A percentile compares a stretch with the other conserved stretches of the same genome.
These are phyloP conservation scores for Cardiospermum halicacabum DNA, from an alignment of 345 rosid species.

Conservation along the genomic window DNA sequence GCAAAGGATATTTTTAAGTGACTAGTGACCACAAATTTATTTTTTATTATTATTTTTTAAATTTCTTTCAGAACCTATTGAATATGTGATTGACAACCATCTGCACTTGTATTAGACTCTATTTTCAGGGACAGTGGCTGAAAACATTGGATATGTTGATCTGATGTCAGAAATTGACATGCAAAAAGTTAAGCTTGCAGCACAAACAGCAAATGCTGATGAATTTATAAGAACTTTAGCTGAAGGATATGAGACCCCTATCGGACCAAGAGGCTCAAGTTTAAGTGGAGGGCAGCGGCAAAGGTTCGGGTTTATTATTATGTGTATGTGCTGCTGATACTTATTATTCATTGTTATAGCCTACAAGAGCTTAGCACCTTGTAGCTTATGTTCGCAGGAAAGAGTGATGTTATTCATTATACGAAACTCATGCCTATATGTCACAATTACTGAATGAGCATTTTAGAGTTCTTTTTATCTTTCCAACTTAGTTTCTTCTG, in stretches of 20 bases:
- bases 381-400: conserved; percentile 2
- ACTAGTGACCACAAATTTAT: background rate
- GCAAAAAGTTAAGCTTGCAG: conserved; percentile 73
- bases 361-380: background rate
- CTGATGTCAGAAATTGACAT: conserved; percentile 52
- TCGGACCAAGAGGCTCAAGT: conserved; percentile 89
- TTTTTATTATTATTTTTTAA: no score
- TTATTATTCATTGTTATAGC: background rate
- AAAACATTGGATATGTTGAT: conserved; percentile 90
- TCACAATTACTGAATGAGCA: conserved; percentile 1
- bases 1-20: background rate
- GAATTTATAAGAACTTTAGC: conserved; percentile 81
- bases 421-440: background rate
- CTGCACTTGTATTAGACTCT: conserved; percentile 44
- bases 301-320: conserved; percentile 45
- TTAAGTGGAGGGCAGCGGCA: conserved; percentile 97
- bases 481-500: background rate
- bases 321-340: background rate
- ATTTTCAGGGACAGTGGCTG: conserved; percentile 92
- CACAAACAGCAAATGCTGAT: conserved; percentile 78
- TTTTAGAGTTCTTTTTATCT: background rate
- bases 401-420: background rate
- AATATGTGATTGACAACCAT: conserved; percentile 13
- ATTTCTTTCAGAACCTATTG: background rate
- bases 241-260: conserved; percentile 57